Evolutionary conservation across 176 grass and related monocot species (phyloP), one percentile per base, ranked within the genome.

Genomic region (Triticum urartu): DNA sequence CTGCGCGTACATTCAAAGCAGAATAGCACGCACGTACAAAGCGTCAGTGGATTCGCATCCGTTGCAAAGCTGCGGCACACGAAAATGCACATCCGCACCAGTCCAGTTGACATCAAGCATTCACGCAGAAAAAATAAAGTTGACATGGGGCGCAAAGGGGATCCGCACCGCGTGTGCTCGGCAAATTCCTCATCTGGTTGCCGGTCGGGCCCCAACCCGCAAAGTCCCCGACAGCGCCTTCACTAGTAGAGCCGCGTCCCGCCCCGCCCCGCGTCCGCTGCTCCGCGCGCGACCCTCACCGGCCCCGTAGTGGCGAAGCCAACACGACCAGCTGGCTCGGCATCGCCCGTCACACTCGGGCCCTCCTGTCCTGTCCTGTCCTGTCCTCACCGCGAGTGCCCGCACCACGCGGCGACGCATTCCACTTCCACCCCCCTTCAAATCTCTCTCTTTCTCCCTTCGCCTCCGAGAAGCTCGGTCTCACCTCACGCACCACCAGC

Each of bases 351-450:
- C 43, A 54, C 38, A 18, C 25, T 30, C 38, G 36, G 47, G 11
- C 5, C 38, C 11, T 11, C 40, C n/a, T 75, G 58, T 2, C 10
- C 67, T 87, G 58, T 2, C 10, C 67, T 87, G 4, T 11, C 40
- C n/a, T 68, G 59, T 4, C 11, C 68, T 87, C 89, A 91, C 89
- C 75, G 81, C 68, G 47, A 33, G 80, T 91, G 80, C 60, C 26
- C 45, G 40, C 84, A 90, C 81, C 71, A 61, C 81, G 13, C 58
- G 80, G 66, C 74, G 82, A 89, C 77, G 68, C 73, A 54, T 76
- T 76, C 73, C 43, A 59, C 5, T 21, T 59, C 7, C 50, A 54
- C 15, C 11, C 69, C 22, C 59, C 89, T 87, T 88, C 76, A 84
- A 91, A 87, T 69, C 65, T 79, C 75, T 40, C 81, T 40, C 13